Percentiles rank a stretch among this genome's conserved stretches.
phyloP scores from a whole-genome alignment of 2,329 filamentous ascomycete genomes.

The Monilinia laxa region DNA sequence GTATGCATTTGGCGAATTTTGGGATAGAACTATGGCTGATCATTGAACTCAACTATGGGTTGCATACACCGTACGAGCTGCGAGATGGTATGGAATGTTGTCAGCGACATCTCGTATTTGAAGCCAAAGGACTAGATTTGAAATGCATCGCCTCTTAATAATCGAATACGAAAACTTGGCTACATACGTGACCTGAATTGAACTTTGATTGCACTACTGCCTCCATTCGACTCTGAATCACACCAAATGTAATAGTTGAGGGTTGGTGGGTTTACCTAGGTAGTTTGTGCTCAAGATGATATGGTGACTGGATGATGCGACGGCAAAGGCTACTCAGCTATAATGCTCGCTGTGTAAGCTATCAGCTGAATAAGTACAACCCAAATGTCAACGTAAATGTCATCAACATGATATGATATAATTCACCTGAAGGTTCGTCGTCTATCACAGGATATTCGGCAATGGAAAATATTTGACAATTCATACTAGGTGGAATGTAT shows the following conservation, averaged over 20 bases:
- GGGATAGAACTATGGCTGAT: background rate
- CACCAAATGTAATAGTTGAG: background rate
- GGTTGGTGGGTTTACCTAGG: background rate
- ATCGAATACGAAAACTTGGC: background rate
- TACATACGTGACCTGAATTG: background rate
- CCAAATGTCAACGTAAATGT: background rate
- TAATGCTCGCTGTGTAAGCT: background rate
- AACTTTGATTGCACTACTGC: background rate
- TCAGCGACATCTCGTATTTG: conserved; percentile 2
- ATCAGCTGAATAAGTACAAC: background rate
- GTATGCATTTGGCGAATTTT: too few relatives aligned
- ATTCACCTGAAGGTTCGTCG: background rate
- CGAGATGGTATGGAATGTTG: background rate
- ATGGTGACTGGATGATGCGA: background rate
- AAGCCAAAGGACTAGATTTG: too few relatives aligned
- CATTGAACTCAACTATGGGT: background rate
- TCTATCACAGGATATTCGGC: background rate
- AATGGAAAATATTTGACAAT: background rate
- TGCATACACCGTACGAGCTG: background rate
- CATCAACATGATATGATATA: background rate
- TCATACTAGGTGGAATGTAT: background rate
- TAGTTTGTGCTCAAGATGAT: background rate
- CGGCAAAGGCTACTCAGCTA: background rate
- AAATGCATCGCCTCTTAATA: background rate
- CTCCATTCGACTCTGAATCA: background rate